Evolutionary conservation across 495 filamentous ascomycete species (phyloP).

Genomic region (Daldinia vernicosa): DNA sequence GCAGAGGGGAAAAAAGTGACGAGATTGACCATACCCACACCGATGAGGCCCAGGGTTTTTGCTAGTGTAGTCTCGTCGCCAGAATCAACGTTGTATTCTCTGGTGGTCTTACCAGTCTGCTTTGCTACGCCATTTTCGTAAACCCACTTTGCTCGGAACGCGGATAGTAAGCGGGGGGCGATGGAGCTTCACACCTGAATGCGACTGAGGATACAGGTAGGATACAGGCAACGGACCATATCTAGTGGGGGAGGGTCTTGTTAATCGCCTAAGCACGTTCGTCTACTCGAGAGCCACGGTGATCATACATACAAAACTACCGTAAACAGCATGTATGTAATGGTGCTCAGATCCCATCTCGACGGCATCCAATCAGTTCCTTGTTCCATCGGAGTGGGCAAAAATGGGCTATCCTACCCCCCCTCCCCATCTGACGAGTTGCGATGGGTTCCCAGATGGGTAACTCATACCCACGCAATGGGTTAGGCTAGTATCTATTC

Average conservation of each 20-base stretch:
- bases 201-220: conserved; percentile 22
- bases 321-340: conserved; percentile 28
- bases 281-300: conserved; percentile 17
- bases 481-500: conserved; percentile 35
- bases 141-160: conserved; percentile 33
- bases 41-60: conserved; percentile 32
- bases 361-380: conserved; percentile 42
- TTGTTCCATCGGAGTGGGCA: conserved; percentile 24
- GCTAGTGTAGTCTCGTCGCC: conserved; percentile 18
- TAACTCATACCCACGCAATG: conserved; percentile 30
- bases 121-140: conserved; percentile 32
- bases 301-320: conserved; percentile 34
- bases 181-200: conserved; percentile 30
- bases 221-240: conserved; percentile 17
- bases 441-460: conserved; percentile 27
- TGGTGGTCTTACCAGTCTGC: conserved; percentile 28
- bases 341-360: conserved; percentile 41
- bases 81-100: conserved; percentile 41
- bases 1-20: conserved; percentile 9
- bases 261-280: conserved; percentile 31
- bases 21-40: conserved; percentile 30
- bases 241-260: conserved; percentile 22
- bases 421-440: conserved; percentile 30
- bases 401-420: conserved; percentile 22
- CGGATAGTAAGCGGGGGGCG: conserved; percentile 35